These are phyloP conservation scores for Henckelia pumila DNA, from an alignment of 257 asterid genomes.

Conservation along the genomic window DNA sequence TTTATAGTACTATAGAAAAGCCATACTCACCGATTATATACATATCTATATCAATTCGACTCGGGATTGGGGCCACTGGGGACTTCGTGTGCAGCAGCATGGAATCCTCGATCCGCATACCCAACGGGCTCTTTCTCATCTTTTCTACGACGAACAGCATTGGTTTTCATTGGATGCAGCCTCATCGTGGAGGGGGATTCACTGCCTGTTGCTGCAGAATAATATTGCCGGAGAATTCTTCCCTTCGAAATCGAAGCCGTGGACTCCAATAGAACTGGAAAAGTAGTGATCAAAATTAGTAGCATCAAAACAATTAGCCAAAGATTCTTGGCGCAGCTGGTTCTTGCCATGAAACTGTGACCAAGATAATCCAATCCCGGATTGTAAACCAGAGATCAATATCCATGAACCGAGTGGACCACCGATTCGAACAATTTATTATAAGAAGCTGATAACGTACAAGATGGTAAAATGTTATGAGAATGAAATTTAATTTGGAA, in stretches of 20 bases:
- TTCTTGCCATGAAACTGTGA: slow-evolving; percentile 64
- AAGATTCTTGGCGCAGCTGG: slow-evolving; percentile 29
- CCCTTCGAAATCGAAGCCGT: slow-evolving; percentile 30
- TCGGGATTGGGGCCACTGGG: slow-evolving; percentile 93
- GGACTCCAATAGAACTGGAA: slow-evolving; percentile 18
- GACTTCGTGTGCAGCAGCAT: slow-evolving; percentile 67
- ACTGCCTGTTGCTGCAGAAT: slow-evolving; percentile 22
- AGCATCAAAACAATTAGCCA: slow-evolving; percentile 29
- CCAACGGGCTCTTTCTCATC: neutral
- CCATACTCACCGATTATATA: neutral
- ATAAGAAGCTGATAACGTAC: slow-evolving; percentile 10
- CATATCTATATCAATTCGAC: slow-evolving; percentile 58
- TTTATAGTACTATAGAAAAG: too few relatives aligned
- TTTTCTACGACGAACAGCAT: neutral
- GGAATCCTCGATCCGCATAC: slow-evolving; percentile 26
- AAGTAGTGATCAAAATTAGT: slow-evolving; percentile 30
- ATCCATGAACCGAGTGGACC: slow-evolving; percentile 79
- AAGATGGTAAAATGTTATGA: slow-evolving; percentile 17
- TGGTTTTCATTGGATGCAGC: slow-evolving; percentile 21
- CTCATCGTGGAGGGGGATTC: slow-evolving; percentile 27
- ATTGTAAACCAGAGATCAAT: slow-evolving; percentile 50
- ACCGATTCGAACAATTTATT: slow-evolving; percentile 35
- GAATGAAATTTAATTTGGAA: slow-evolving; percentile 7
- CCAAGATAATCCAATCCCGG: slow-evolving; percentile 66
- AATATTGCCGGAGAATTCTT: slow-evolving; percentile 26